Evolutionary conservation across 2,329 filamentous ascomycete species (phyloP).

Genomic region (Chaetoscypha palmicola): DNA sequence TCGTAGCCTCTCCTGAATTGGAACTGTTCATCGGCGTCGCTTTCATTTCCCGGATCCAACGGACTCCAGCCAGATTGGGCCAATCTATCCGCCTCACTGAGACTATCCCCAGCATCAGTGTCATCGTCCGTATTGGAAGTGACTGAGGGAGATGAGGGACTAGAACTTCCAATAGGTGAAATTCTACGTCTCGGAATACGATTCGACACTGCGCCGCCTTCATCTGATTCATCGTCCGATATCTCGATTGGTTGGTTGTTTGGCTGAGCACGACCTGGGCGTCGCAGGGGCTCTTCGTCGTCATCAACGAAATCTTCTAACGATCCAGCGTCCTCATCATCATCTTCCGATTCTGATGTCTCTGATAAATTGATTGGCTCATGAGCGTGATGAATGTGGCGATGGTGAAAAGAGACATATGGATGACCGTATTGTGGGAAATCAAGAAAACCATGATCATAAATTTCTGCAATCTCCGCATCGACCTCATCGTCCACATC

Average conservation of each 20-base stretch:
- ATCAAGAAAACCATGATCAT: too few relatives aligned
- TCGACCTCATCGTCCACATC: not conserved
- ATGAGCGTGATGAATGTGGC: too few relatives aligned
- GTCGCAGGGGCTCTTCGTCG: constrained; percentile 17
- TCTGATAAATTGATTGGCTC: too few relatives aligned
- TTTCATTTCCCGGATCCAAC: constrained; percentile 29
- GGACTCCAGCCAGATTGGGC: constrained; percentile 30
- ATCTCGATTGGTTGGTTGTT: constrained; percentile 13
- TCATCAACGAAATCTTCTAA: constrained; percentile 27
- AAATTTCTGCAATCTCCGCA: too few relatives aligned
- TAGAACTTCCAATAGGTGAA: constrained; percentile 7
- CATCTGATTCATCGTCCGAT: constrained; percentile 29
- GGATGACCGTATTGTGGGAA: too few relatives aligned
- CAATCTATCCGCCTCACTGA: constrained; percentile 22
- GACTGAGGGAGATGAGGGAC: constrained; percentile 15
- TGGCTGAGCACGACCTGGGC: not conserved
- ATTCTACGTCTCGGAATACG: constrained; percentile 18
- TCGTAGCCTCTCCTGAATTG: constrained; percentile 10
- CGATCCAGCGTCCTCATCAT: constrained; percentile 27
- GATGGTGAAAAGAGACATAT: too few relatives aligned
- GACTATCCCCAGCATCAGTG: constrained; percentile 25
- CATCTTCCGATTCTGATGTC: constrained; percentile 11
- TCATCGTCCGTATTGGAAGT: constrained; percentile 17
- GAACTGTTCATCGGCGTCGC: constrained; percentile 19
- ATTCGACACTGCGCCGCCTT: constrained; percentile 26